Percentiles rank a stretch among this genome's conserved stretches.
phyloP scores from a whole-genome alignment of 768 basidiomycete genomes.

The Mycena belliarum region DNA sequence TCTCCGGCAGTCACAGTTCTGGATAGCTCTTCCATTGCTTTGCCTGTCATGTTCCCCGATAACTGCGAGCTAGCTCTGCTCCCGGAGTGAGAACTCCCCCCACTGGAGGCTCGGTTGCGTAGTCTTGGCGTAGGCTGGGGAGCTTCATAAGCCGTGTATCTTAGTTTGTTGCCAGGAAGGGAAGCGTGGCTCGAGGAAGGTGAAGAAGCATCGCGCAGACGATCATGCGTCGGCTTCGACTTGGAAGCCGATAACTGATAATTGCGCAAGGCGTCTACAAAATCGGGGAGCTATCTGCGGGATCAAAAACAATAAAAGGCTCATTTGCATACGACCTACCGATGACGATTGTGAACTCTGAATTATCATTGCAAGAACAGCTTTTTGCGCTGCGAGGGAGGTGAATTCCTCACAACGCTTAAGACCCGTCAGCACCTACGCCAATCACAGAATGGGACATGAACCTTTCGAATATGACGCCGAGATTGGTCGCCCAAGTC shows the following conservation, averaged over 20 bases:
- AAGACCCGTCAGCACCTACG: constrained; percentile 2
- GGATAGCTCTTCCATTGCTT: constrained; percentile 22
- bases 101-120: constrained; percentile 33
- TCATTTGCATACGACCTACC: constrained; percentile 41
- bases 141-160: constrained; percentile 71
- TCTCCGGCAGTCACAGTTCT: constrained; percentile 44
- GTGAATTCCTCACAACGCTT: constrained; percentile 77
- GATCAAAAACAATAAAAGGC: neutral
- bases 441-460: constrained; percentile 14
- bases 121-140: constrained; percentile 55
- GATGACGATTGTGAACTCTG: constrained; percentile 53
- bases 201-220: constrained; percentile 15
- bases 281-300: constrained; percentile 65
- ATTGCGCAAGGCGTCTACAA: constrained; percentile 51
- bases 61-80: constrained; percentile 28
- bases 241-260: constrained; percentile 25
- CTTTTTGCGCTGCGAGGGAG: constrained; percentile 44
- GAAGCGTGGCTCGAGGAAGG: constrained; percentile 27
- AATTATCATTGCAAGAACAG: constrained; percentile 48
- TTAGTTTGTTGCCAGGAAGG: constrained; percentile 48
- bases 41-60: constrained; percentile 27
- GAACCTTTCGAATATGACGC: constrained; percentile 60
- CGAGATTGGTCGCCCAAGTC: constrained; percentile 45
- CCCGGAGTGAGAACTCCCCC: constrained; percentile 36
- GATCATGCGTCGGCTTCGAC: constrained; percentile 15